Conservation (phyloP, 2,329 filamentous ascomycete species). For the Aureobasidium namibiae region DNA sequence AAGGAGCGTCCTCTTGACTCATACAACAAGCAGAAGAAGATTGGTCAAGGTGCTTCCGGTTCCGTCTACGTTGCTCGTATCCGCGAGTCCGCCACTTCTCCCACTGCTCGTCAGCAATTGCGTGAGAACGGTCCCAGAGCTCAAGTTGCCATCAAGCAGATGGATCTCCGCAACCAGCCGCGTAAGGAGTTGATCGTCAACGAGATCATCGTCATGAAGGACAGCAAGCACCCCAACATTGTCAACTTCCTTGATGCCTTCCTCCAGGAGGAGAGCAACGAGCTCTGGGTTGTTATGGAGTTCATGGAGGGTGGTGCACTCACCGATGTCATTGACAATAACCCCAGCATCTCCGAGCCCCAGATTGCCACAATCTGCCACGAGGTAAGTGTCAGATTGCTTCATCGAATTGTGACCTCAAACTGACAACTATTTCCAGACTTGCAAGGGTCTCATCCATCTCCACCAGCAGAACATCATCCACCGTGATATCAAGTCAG, state of each 20-base stretch:
- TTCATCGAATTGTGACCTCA: background rate
- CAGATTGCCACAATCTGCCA: conserved; percentile 96
- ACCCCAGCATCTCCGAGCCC: conserved; percentile 84
- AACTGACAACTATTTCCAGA: conserved; percentile 47
- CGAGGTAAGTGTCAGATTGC: conserved; percentile 56
- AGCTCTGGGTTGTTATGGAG: conserved; percentile 99
- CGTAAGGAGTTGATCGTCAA: conserved; percentile 98
- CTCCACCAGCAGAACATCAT: conserved; percentile 95
- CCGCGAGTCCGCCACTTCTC: conserved; percentile 77
- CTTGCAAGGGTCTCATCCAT: conserved; percentile 89
- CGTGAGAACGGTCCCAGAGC: conserved; percentile 71
- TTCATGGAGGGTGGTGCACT: conserved; percentile 98
- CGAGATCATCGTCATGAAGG: conserved; percentile 99
- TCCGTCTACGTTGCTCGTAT: conserved; percentile 97
- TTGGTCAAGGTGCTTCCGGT: conserved; percentile 94
- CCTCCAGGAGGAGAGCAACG: conserved; percentile 84
- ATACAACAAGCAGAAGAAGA: conserved; percentile 99
- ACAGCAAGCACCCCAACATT: conserved; percentile 96
- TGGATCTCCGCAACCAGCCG: conserved; percentile 96
- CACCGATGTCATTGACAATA: conserved; percentile 98
- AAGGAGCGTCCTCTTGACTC: conserved; percentile 91
- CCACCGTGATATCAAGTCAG: conserved; percentile 98
- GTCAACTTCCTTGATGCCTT: conserved; percentile 98
- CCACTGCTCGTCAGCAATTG: conserved; percentile 68
- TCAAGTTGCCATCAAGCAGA: conserved; percentile 98